Evolutionary conservation across 2,329 filamentous ascomycete genomes (phyloP), one percentile per base, ranked within the genome.

Genomic region (Alternaria burnsii): DNA sequence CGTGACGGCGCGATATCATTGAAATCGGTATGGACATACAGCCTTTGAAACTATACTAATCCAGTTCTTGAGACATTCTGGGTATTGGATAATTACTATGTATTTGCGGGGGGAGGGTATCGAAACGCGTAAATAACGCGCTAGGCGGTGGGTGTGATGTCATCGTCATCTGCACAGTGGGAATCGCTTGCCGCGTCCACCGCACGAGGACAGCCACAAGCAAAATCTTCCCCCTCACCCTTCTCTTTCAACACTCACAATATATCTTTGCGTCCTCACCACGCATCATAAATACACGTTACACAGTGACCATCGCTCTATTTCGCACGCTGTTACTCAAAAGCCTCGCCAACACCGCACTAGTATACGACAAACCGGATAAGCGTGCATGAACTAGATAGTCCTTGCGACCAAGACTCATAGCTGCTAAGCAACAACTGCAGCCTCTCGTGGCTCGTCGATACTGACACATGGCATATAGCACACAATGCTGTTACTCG

Each of bases 361-460:
- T 4, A 46, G 43, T n/a, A 32, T 28, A 46, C 26, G 24, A 30
- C 43, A 26, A 28, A 11, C 4, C 43, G 43, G 24, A 14, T 18
- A 26, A 14, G 22, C 24, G n/a, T 8, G 43, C 43, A 46, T 46
- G 1, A 2, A 30, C 11, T 0, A 16, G 16, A 16, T 6, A 14
- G 32, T 36, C 32, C 32, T 36, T 36, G 32, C 32, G 32, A 36
- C 1, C 11, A 36, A 14, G 32, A 36, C 1, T 14, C 32, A n/a
- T 36, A 16, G 32, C 32, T 36, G 32, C 32, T 36, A 14, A 36
- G 43, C 11, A 30, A 1, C 10, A 4, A 16, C 3, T 1, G 1
- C 5, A 46, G 11, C 0, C n/a, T 1, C 7, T n/a, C 28, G 0
- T 38, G 12, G 32, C 16, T n/a, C 8, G 1, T 3, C 16, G 1